These are phyloP conservation scores for Amesomyces nigricolor DNA, from an alignment of 2,329 filamentous ascomycete species.

Conservation along the genomic window DNA sequence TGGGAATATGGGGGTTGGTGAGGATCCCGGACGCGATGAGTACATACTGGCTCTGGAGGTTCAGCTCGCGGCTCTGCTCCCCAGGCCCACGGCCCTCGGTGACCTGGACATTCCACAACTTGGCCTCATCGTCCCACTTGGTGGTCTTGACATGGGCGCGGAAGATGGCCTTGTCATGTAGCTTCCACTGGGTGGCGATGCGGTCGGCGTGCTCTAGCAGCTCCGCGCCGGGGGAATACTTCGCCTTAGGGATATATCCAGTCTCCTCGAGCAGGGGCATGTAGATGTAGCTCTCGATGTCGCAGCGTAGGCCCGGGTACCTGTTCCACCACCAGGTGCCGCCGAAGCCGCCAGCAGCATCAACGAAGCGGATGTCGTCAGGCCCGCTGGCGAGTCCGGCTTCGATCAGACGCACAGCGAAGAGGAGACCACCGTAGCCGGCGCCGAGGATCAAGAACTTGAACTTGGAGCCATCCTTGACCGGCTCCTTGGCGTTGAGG, in stretches of 20 bases:
- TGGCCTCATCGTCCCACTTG: constrained; percentile 37
- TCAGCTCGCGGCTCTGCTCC: constrained; percentile 26
- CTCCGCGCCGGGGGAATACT: constrained; percentile 34
- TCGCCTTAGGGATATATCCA: constrained; percentile 50
- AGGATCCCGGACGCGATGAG: constrained; percentile 37
- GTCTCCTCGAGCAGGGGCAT: constrained; percentile 56
- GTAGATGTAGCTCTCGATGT: constrained; percentile 56
- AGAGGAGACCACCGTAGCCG: constrained; percentile 33
- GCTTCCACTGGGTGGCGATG: constrained; percentile 39
- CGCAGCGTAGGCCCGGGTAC: constrained; percentile 48
- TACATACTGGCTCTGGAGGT: constrained; percentile 37
- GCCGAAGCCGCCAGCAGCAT: constrained; percentile 41
- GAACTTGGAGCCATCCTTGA: constrained; percentile 28
- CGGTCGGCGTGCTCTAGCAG: constrained; percentile 42
- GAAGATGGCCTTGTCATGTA: constrained; percentile 43
- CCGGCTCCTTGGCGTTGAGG: constrained; percentile 26
- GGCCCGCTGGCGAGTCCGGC: constrained; percentile 29
- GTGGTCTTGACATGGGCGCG: constrained; percentile 37
- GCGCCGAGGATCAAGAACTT: constrained; percentile 34
- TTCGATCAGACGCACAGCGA: constrained; percentile 33
- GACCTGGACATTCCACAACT: constrained; percentile 24
- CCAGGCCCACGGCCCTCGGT: constrained; percentile 27
- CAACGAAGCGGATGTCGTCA: constrained; percentile 38
- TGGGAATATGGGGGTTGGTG: constrained; percentile 38
- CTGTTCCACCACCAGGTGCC: constrained; percentile 50